These are phyloP conservation scores for Lindgomyces ingoldianus DNA, from an alignment of 495 filamentous ascomycete genomes.

Conservation along the genomic window DNA sequence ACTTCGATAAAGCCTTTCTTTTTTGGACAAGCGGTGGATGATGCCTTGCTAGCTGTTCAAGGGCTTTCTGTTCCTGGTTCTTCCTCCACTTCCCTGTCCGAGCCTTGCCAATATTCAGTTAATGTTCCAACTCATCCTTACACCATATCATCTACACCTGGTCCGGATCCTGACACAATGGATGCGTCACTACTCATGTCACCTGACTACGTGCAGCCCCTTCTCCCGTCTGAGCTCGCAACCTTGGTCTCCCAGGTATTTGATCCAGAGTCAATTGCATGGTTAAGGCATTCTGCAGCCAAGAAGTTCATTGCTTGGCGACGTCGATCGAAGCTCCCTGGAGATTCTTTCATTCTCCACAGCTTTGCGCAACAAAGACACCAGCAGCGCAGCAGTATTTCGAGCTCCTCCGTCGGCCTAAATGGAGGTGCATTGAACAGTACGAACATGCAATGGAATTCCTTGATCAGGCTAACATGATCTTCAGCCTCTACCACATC, in stretches of 20 bases:
- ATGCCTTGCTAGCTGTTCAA: slow-evolving; percentile 27
- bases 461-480: slow-evolving; percentile 7
- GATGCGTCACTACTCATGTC: slow-evolving; percentile 95
- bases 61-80: slow-evolving; percentile 13
- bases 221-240: slow-evolving; percentile 74
- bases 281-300: slow-evolving; percentile 81
- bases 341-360: slow-evolving; percentile 29
- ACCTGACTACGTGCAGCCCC: slow-evolving; percentile 85
- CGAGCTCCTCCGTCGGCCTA: slow-evolving; percentile 21
- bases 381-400: slow-evolving; percentile 18
- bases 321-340: slow-evolving; percentile 19
- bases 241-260: slow-evolving; percentile 73
- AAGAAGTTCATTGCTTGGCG: slow-evolving; percentile 68
- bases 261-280: slow-evolving; percentile 75
- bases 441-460: not conserved
- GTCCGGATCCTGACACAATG: slow-evolving; percentile 82
- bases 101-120: slow-evolving; percentile 17
- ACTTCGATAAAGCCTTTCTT: slow-evolving; percentile 68
- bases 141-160: slow-evolving; percentile 76
- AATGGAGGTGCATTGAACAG: slow-evolving; percentile 19
- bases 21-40: slow-evolving; percentile 52
- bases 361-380: slow-evolving; percentile 3
- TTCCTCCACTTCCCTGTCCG: not conserved
- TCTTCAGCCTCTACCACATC: slow-evolving; percentile 28
- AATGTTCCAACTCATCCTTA: slow-evolving; percentile 55